Conservation (phyloP, 352 stramenopile genomes). For the Phytophthora podocarpi region DNA sequence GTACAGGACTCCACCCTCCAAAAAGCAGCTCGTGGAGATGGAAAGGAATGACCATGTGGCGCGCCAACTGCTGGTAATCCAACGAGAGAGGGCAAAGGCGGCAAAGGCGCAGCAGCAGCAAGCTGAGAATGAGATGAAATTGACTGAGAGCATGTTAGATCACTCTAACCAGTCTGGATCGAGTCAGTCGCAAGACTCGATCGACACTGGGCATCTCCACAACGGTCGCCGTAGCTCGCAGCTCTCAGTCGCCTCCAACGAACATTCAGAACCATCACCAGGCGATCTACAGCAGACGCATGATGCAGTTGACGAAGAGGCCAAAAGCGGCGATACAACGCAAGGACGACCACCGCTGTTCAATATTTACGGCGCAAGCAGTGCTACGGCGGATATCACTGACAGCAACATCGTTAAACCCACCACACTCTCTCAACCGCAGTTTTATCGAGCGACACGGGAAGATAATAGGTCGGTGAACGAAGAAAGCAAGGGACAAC, state of each 20-base stretch:
- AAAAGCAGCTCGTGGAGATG: conserved; percentile 8
- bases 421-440: conserved; percentile 10
- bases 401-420: not conserved
- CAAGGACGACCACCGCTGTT: conserved; percentile 21
- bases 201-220: conserved; percentile 14
- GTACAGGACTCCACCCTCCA: conserved; percentile 28
- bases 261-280: conserved; percentile 35
- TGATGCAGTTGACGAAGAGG: conserved; percentile 27
- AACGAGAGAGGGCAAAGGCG: too few relatives aligned
- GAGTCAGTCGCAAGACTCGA: conserved; percentile 40
- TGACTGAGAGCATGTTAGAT: not conserved
- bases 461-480: not conserved
- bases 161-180: conserved; percentile 22
- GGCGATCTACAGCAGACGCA: conserved; percentile 10
- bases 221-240: conserved; percentile 18
- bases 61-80: not conserved
- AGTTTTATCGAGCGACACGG: not conserved
- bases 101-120: not conserved
- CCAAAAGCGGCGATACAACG: conserved; percentile 17
- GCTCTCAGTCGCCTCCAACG: conserved; percentile 23
- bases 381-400: not conserved
- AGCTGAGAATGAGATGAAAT: not conserved
- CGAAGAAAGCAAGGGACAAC: conserved; percentile 7
- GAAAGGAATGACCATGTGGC: conserved; percentile 2
- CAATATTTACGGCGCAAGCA: conserved; percentile 14